Base-by-base conservation (phyloP, 2,329 filamentous ascomycete species). In the Tothia fuscella region DNA sequence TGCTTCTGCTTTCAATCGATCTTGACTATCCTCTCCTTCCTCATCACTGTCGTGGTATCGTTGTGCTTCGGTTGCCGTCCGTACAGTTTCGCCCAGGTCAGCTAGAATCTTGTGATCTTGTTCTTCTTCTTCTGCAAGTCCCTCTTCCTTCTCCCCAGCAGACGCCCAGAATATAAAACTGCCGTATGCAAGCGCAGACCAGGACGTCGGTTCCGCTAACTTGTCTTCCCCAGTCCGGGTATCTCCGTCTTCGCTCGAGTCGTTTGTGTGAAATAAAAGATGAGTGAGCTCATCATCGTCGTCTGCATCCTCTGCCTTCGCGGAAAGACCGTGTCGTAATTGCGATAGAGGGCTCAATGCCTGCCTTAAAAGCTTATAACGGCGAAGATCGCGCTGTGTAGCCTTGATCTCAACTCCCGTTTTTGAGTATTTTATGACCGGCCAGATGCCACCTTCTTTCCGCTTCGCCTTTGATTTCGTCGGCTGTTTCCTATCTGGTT, bases 121-220 rank as follows among this genome's bases (percentile, higher is more conserved):
- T 42, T 72, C 66, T 45, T 66, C 65, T 51, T 77, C 73, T 43
- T 75, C 67, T 2, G 67, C 64, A 7, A 70, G 61, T 38, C 67
- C 69, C 10, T 67, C 65, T 21, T 72, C 68, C 46, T 80, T 74
- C 60, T 91, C 84, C 44, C 83, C 84, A 0, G 84, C 82, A 13
- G 80, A 85, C 2, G 84, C 83, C 84, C 85, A 91, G 84, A 84
- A 91, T 73, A 89, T 85, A 64, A 89, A 88, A 19, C 81, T 79
- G 42, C 74, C 76, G 60, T 89, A 91, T 4, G 84, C 84, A 20
- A 89, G 71, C 1, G 80, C 77, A 1, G 80, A 70, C 84, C 76
- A 80, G 0, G 71, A 72, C 28, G 68, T 57, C 3, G 73, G 67
- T 49, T 80, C 74, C 6, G 75, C 67, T 1, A 73, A 47, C 9